phyloP scores from a whole-genome alignment of 306 rosid genomes.

The Casuarina glauca region DNA sequence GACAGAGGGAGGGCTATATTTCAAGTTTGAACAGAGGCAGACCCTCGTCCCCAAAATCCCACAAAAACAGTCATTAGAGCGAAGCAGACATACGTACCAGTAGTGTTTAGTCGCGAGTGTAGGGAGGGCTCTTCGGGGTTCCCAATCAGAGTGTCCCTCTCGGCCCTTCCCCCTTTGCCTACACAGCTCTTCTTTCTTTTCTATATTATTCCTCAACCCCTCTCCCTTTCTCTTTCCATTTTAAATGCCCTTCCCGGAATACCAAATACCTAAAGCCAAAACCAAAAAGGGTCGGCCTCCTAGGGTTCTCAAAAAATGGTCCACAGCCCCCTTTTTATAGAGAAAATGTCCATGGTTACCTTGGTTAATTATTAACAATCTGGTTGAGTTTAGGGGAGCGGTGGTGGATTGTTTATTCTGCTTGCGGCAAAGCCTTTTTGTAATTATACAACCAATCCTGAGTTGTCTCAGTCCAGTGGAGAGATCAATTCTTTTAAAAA shows the following conservation, averaged over 20 bases:
- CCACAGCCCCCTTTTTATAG: constrained; percentile 1
- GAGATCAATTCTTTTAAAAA: too few relatives aligned
- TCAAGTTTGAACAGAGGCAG: constrained; percentile 59
- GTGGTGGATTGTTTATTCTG: constrained; percentile 1
- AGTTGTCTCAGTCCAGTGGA: too few relatives aligned
- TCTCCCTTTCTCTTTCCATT: background rate
- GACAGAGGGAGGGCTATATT: constrained; percentile 39
- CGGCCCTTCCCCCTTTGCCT: background rate
- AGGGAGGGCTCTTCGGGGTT: background rate
- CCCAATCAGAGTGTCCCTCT: background rate
- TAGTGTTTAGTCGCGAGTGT: background rate
- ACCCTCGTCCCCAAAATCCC: constrained; percentile 44
- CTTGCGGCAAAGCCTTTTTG: background rate
- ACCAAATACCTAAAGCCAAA: too few relatives aligned
- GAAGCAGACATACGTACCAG: constrained; percentile 35
- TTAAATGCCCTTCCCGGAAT: background rate
- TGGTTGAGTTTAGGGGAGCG: constrained; percentile 35
- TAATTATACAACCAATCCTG: too few relatives aligned
- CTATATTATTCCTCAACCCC: background rate
- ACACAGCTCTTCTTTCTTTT: background rate
- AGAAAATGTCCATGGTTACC: constrained; percentile 33
- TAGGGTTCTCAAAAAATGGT: constrained; percentile 17
- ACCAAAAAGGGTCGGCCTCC: background rate
- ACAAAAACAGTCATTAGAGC: constrained; percentile 18
- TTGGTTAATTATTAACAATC: constrained; percentile 40